These are phyloP conservation scores for Tricharina praecox DNA, from an alignment of 495 filamentous ascomycete species.

Conservation along the genomic window DNA sequence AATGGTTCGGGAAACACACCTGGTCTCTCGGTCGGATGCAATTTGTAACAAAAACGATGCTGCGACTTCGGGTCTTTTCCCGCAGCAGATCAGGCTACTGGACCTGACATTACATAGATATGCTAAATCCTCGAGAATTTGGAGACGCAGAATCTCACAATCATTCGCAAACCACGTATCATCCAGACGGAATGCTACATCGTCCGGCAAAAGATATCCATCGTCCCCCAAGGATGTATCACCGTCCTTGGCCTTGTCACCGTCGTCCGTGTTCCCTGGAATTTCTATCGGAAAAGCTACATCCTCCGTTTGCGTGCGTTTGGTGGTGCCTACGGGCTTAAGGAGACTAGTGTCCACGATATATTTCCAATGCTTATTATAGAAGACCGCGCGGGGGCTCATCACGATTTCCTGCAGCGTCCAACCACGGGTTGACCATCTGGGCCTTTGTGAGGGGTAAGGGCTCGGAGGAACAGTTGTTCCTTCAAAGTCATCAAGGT, in stretches of 20 bases:
- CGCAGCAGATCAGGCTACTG: neutral
- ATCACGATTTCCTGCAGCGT: constrained; percentile 7
- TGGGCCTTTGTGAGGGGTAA: no score
- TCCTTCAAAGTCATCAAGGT: constrained; percentile 15
- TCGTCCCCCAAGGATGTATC: neutral
- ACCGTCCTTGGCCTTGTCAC: neutral
- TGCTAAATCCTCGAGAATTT: neutral
- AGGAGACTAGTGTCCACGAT: neutral
- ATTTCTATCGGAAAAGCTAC: no score
- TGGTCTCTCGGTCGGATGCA: neutral
- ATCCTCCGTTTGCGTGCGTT: no score
- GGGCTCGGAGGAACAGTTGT: no score
- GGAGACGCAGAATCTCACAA: neutral
- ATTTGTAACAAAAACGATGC: constrained; percentile 1
- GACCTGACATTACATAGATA: neutral
- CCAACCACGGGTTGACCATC: constrained; percentile 3
- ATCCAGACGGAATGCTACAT: no score
- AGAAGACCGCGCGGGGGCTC: neutral
- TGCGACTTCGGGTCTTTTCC: neutral
- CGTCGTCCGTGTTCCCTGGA: no score
- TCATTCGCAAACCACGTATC: no score
- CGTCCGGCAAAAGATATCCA: neutral
- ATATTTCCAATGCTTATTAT: constrained; percentile 1
- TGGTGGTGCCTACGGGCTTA: no score
- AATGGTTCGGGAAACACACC: no score